Base-by-base conservation (phyloP, 2,329 filamentous ascomycete genomes). In the Phialophora expanda region DNA sequence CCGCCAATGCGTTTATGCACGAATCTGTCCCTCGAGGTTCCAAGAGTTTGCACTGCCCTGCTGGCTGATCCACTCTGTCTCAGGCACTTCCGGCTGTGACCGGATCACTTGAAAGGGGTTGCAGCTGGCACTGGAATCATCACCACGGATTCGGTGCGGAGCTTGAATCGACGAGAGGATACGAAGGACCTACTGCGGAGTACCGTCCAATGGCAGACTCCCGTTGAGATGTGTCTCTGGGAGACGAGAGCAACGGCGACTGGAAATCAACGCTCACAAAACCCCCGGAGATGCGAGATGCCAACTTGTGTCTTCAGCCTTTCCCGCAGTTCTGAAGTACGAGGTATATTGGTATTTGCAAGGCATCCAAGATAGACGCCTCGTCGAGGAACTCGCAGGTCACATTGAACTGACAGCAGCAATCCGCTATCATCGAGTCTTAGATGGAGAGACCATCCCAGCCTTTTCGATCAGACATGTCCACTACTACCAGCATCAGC, bases 31-130 rank as follows among this genome's bases (percentile, higher is more conserved):
- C 6, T 34, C n/a, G 53, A 30, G 26, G 24, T 12, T 55, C 3
- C 24, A 1, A 55, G 4, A 41, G 20, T 22, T 54, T 59, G 56
- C 53, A 62, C 53, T 53, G 63, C 58, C 58, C 62, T 30, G 58
- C 57, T 53, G 41, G 22, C 28, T 62, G 53, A 57, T 65, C 63
- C 41, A 61, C 58, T 24, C 46, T 32, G 26, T 62, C 46, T 32
- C 22, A 56, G 32, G 56, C 28, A 17, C 32, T 55, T 58, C 53
- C 63, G 63, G 53, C 32, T 17, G 24, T 14, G 41, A 51, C 63
- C 58, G 58, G 51, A 17, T 30, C 17, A 9, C 17, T 51, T 51
- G 22, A 51, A 51, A 22, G 48, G 48, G 20, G n/a, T 17, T 4
- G 20, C 9, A 14, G 48, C 20, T 12, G 32, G 32, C 11, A 34